Percentiles rank a stretch among this genome's conserved stretches.
Evolutionary conservation across 129 eudicot genomes (phyloP).

Genomic region (Gnaphalium uliginosum): DNA sequence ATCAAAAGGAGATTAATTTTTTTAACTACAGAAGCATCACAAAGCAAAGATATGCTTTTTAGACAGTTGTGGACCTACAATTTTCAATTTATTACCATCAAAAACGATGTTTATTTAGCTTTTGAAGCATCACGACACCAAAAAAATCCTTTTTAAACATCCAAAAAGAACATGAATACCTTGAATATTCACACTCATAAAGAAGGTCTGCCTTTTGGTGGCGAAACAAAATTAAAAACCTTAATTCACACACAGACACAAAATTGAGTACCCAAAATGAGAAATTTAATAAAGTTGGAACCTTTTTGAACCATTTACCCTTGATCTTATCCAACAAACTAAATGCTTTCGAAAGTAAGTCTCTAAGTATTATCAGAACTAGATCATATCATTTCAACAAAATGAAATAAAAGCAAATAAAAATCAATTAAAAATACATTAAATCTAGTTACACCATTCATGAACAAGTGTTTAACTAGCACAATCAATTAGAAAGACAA

Average conservation of each 20-base stretch:
- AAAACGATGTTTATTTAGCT: not conserved
- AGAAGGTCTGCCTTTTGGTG: not conserved
- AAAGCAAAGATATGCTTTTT: too few species aligned
- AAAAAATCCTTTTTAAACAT: not conserved
- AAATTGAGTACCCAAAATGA: not conserved
- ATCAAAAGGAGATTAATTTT: not conserved
- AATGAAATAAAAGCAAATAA: not conserved
- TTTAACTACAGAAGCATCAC: not conserved
- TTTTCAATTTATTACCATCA: not conserved
- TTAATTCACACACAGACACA: not conserved
- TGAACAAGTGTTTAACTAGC: not conserved
- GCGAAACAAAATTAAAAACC: not conserved
- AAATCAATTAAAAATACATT: not conserved
- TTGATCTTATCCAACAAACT: not conserved
- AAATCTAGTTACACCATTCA: not conserved
- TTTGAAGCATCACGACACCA: not conserved
- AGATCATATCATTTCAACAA: constrained; percentile 8
- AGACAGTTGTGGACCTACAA: not conserved
- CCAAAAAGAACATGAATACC: not conserved
- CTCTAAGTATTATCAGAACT: not conserved
- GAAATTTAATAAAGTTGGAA: too few species aligned
- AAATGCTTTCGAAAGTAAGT: not conserved
- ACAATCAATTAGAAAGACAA: too few species aligned
- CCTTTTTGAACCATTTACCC: not conserved
- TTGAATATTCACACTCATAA: too few species aligned